Evolutionary conservation across 2,329 filamentous ascomycete species (phyloP), one percentile per base, ranked within the genome.

Genomic region (Zarea fungicola): DNA sequence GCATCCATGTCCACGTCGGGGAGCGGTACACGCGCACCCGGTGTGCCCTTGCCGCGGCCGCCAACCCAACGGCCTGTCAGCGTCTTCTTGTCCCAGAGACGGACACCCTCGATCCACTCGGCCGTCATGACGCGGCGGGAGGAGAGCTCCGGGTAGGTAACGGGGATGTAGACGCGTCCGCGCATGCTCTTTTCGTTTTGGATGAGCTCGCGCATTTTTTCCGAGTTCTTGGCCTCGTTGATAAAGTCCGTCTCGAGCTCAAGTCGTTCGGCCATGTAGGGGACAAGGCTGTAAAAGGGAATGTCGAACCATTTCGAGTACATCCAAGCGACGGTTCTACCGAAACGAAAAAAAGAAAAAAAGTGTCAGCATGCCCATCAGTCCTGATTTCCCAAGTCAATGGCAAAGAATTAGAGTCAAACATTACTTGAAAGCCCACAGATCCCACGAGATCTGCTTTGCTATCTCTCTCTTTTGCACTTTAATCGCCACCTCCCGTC

Each of bases 91-190:
- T 97, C 92, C 89, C 91, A 96, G 3, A 99, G 74, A 2, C 91
- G 80, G 3, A 95, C 83, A 6, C 93, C 93, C 67, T 99, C 93
- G 51, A 99, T 95, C 93, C 93, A 99, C 65, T 99, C 93, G 0
- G 92, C 90, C 1, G 91, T 95, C 73, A 99, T 85, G 42, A 99
- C 83, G 31, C 93, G 80, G 62, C 77, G 86, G 14, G 87, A 90
- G 45, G 83, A 90, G 23, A 96, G 77, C 52, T 96, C 89, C 4
- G 83, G 75, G 64, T 95, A 92, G 9, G 95, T 83, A 32, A 83
- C 78, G 0, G 93, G 93, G 7, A 99, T 84, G 64, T 97, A 96
- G 2, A 97, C 91, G 26, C 89, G 78, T 39, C 83, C 84, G 21
- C 82, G 81, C 29, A 99, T 74, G 22, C 85, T 76, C 19, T 87